Conservation (phyloP, 768 basidiomycete species). For the Auriscalpium microsporum region DNA sequence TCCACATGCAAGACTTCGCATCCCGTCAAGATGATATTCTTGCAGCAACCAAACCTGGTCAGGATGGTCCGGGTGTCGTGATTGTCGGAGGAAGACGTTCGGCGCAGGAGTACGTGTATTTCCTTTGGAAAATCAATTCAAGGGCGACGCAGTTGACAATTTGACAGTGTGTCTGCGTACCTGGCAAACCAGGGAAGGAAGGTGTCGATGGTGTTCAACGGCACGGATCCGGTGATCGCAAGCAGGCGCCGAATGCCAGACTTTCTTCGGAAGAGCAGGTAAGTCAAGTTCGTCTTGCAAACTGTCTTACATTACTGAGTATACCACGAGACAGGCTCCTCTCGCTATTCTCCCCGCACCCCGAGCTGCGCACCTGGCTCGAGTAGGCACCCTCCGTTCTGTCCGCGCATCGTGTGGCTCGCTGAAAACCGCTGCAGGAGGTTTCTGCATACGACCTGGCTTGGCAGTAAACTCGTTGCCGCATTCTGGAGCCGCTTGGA, state of each 20-base stretch:
- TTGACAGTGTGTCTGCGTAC: constrained; percentile 36
- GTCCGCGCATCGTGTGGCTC: no score
- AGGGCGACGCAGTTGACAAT: not conserved
- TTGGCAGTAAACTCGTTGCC: constrained; percentile 43
- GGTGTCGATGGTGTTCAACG: constrained; percentile 45
- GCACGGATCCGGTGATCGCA: constrained; percentile 43
- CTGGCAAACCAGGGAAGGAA: constrained; percentile 40
- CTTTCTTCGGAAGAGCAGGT: constrained; percentile 56
- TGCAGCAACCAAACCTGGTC: not conserved
- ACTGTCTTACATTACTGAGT: not conserved
- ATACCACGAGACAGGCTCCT: constrained; percentile 31
- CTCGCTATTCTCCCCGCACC: constrained; percentile 39
- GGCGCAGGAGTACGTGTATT: constrained; percentile 43
- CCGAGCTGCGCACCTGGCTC: constrained; percentile 37
- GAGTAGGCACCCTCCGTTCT: constrained; percentile 34
- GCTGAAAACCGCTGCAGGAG: constrained; percentile 24
- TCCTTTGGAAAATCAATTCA: not conserved
- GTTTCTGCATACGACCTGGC: constrained; percentile 49
- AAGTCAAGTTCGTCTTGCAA: not conserved
- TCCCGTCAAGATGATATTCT: constrained; percentile 34
- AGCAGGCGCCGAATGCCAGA: constrained; percentile 38
- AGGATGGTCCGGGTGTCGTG: constrained; percentile 27
- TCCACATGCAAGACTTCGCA: constrained; percentile 46
- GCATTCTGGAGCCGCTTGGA: constrained; percentile 32
- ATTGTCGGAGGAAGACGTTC: constrained; percentile 62